Conservation (phyloP, 768 basidiomycete species). For the Pleurotus eryngii region DNA sequence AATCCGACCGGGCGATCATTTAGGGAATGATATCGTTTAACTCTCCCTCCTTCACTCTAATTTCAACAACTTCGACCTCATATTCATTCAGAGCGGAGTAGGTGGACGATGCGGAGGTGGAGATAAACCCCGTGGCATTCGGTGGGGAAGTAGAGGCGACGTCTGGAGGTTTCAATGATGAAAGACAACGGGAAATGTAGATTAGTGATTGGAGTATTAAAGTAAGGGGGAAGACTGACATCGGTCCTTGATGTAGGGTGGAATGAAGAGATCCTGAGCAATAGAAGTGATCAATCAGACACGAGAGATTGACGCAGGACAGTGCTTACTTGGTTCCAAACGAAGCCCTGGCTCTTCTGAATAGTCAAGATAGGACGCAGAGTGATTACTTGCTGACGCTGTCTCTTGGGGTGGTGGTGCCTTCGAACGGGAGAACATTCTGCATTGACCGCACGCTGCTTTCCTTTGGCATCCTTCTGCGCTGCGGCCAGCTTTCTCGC, state of each 20-base stretch:
- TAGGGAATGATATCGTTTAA: conserved; percentile 72
- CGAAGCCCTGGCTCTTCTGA: conserved; percentile 83
- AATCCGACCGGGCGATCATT: conserved; percentile 50
- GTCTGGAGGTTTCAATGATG: conserved; percentile 38
- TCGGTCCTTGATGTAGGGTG: conserved; percentile 87
- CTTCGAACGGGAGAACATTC: conserved; percentile 46
- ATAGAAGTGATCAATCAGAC: conserved; percentile 2
- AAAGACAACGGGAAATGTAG: background rate
- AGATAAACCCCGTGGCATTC: conserved; percentile 60
- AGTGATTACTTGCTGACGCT: conserved; percentile 52
- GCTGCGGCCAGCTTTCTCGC: conserved; percentile 35
- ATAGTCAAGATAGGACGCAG: conserved; percentile 84
- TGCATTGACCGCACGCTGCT: conserved; percentile 74
- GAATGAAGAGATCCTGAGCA: conserved; percentile 76
- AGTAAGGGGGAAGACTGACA: conserved; percentile 49
- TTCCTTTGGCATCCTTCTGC: conserved; percentile 71
- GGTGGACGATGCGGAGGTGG: conserved; percentile 65
- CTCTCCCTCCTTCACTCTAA: conserved; percentile 77
- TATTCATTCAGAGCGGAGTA: conserved; percentile 69
- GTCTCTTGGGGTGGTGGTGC: conserved; percentile 50
- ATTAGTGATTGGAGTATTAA: conserved; percentile 4
- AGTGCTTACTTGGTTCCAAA: conserved; percentile 80
- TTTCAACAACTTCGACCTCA: conserved; percentile 86
- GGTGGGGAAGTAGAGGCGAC: conserved; percentile 83
- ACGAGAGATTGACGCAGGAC: background rate